Evolutionary conservation across 2,329 filamentous ascomycete species (phyloP).

Genomic region (Cyphellophora europaea): DNA sequence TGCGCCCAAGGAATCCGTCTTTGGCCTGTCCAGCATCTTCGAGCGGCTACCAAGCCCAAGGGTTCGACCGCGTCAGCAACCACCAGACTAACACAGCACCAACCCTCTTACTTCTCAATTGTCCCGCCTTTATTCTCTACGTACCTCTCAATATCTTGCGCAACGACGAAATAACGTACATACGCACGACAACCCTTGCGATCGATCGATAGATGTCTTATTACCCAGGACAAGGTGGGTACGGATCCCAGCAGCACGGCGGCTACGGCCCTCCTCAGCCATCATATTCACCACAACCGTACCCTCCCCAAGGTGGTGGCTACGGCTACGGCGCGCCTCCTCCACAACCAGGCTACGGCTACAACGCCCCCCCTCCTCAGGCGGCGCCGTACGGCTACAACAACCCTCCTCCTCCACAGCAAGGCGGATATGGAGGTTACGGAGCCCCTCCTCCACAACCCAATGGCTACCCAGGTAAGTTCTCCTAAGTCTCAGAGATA

Average conservation of each 20-base stretch:
- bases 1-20: too few relatives aligned
- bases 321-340: conserved; percentile 23
- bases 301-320: conserved; percentile 8
- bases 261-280: conserved; percentile 14
- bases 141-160: too few relatives aligned
- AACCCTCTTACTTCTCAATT: too few relatives aligned
- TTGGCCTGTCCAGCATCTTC: too few relatives aligned
- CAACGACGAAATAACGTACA: too few relatives aligned
- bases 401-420: conserved; percentile 23
- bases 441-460: conserved; percentile 24
- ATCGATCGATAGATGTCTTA: too few relatives aligned
- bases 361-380: conserved; percentile 37
- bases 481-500: not conserved
- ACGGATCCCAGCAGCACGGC: conserved; percentile 42
- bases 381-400: conserved; percentile 28
- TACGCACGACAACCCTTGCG: too few relatives aligned
- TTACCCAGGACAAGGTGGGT: conserved; percentile 50
- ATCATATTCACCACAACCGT: conserved; percentile 22
- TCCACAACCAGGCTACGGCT: conserved; percentile 22
- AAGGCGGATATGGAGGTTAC: conserved; percentile 23
- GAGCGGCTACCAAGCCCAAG: too few relatives aligned
- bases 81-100: too few relatives aligned
- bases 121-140: too few relatives aligned
- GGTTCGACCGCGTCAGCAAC: too few relatives aligned
- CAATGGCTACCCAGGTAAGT: conserved; percentile 31